Percentiles rank a stretch among this genome's conserved stretches.
Evolutionary conservation across 2,329 filamentous ascomycete species (phyloP).

Genomic region (Penicillium thymicola): DNA sequence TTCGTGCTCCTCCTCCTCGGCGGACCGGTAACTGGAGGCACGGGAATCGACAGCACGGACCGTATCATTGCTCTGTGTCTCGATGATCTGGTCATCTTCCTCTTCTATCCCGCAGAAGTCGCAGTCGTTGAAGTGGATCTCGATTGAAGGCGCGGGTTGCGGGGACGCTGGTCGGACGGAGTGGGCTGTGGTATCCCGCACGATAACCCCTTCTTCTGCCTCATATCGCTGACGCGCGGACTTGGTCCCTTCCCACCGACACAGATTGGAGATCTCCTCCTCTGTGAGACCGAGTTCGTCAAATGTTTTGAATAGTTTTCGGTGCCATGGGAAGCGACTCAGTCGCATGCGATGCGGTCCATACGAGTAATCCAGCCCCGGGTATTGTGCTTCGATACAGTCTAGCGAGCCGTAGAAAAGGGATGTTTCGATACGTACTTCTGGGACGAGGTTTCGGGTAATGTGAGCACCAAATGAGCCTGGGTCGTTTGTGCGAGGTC

Average conservation of each 20-base stretch:
- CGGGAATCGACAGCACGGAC: conserved; percentile 22
- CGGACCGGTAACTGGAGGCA: conserved; percentile 21
- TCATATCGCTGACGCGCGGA: conserved; percentile 47
- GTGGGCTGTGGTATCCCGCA: conserved; percentile 60
- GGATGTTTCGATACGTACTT: conserved; percentile 62
- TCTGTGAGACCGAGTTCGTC: conserved; percentile 58
- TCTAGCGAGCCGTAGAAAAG: conserved; percentile 64
- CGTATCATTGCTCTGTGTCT: conserved; percentile 24
- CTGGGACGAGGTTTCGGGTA: conserved; percentile 60
- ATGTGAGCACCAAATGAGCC: conserved; percentile 58
- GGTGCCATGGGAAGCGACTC: conserved; percentile 60
- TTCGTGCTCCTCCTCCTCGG: conserved; percentile 27
- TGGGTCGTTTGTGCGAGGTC: conserved; percentile 55
- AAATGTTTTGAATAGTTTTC: conserved; percentile 58
- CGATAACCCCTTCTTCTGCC: conserved; percentile 56
- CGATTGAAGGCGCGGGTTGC: conserved; percentile 30
- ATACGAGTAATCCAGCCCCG: conserved; percentile 63
- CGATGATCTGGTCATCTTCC: conserved; percentile 23
- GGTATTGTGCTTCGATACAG: conserved; percentile 64
- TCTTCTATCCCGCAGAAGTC: conserved; percentile 25
- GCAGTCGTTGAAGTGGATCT: conserved; percentile 32
- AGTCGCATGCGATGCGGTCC: conserved; percentile 61
- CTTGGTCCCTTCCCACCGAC: conserved; percentile 56
- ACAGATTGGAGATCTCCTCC: conserved; percentile 59
- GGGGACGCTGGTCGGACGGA: conserved; percentile 53